Evolutionary conservation across 1,139 yeast species (phyloP).

Genomic region (Yamadazyma taylorii): DNA sequence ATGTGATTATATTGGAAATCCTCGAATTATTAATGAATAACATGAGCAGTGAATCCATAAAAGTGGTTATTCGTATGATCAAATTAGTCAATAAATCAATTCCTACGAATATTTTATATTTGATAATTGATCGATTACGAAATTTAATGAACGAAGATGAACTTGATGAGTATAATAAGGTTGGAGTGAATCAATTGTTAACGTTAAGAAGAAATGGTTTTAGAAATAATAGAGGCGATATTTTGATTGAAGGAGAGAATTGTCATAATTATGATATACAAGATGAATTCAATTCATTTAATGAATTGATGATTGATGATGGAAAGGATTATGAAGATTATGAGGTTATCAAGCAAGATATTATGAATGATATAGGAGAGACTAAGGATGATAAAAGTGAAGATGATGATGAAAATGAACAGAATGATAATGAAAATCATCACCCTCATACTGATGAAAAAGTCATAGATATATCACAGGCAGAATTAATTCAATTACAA

Average conservation of each 20-base stretch:
- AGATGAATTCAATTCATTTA: constrained; percentile 41
- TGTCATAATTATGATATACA: constrained; percentile 62
- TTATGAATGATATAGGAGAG: constrained; percentile 21
- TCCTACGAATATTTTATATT: constrained; percentile 31
- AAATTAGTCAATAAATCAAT: constrained; percentile 26
- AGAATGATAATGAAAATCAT: constrained; percentile 10
- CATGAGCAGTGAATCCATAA: constrained; percentile 48
- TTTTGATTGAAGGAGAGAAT: constrained; percentile 58
- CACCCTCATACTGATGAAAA: constrained; percentile 10
- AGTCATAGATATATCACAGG: constrained; percentile 65
- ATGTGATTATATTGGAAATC: constrained; percentile 62
- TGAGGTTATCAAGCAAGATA: constrained; percentile 18
- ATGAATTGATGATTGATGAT: constrained; percentile 43
- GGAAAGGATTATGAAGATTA: constrained; percentile 48
- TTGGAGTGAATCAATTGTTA: constrained; percentile 54
- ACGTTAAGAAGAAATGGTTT: constrained; percentile 51
- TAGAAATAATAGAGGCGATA: constrained; percentile 37
- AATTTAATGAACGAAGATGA: constrained; percentile 57
- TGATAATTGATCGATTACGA: constrained; percentile 63
- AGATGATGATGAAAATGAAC: constrained; percentile 12
- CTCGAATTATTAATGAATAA: constrained; percentile 55
- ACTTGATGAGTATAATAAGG: constrained; percentile 45
- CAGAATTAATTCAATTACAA: constrained; percentile 61
- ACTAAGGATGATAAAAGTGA: constrained; percentile 11
- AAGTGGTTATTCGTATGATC: constrained; percentile 26